Percentiles rank a stretch among this genome's conserved stretches.
These are phyloP conservation scores for Cucurbita argyrosperma DNA, from an alignment of 306 rosid genomes.

Conservation along the genomic window DNA sequence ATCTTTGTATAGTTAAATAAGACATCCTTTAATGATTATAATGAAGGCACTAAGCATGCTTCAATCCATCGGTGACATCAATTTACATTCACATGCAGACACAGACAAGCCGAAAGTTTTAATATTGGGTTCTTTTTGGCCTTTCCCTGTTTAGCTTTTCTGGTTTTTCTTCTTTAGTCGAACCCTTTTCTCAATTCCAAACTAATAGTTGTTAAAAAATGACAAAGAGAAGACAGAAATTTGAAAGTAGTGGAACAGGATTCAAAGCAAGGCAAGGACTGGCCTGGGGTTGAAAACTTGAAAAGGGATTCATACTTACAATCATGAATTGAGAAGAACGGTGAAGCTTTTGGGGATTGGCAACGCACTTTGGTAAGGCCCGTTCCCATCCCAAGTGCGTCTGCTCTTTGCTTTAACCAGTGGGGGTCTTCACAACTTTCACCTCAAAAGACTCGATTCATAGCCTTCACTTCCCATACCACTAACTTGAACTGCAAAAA, in stretches of 20 bases:
- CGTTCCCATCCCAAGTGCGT: background rate
- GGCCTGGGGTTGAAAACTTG: background rate
- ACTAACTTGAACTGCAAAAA: background rate
- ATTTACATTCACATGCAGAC: background rate
- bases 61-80: background rate
- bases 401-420: constrained; percentile 1
- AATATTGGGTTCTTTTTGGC: background rate
- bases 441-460: constrained; percentile 1
- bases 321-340: background rate
- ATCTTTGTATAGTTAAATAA: background rate
- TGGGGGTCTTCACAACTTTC: constrained; percentile 1
- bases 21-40: background rate
- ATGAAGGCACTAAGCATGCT: constrained; percentile 7
- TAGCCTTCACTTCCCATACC: background rate
- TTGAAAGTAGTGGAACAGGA: background rate
- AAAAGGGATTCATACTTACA: background rate
- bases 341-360: background rate
- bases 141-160: background rate
- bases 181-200: background rate
- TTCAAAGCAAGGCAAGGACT: background rate
- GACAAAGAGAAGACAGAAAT: background rate
- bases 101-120: background rate
- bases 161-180: background rate
- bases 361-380: background rate
- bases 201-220: background rate